A percentile compares a stretch with the other conserved stretches of the same genome.
Conservation (phyloP, 2,329 filamentous ascomycete species). For the Alternaria consortialis region DNA sequence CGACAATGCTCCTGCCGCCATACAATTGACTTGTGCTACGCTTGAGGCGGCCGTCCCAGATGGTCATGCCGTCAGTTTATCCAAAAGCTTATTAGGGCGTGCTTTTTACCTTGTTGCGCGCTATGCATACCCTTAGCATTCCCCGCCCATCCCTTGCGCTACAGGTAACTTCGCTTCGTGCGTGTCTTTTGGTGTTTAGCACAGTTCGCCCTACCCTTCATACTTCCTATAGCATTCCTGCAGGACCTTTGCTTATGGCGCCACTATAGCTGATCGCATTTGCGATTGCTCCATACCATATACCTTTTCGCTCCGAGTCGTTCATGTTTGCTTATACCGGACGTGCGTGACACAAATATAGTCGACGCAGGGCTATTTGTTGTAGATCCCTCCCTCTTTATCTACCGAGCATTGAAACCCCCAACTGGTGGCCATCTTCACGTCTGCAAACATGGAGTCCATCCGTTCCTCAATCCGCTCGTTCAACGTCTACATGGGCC, state of each 20-base stretch:
- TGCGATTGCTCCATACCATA: slow-evolving; percentile 9
- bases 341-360: slow-evolving; percentile 19
- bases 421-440: slow-evolving; percentile 4
- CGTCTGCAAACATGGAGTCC: slow-evolving; percentile 33
- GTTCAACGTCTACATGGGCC: slow-evolving; percentile 37
- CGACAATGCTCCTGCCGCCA: slow-evolving; percentile 31
- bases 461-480: slow-evolving; percentile 27
- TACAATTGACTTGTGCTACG: slow-evolving; percentile 33
- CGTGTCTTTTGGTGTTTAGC: slow-evolving; percentile 10
- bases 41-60: slow-evolving; percentile 16
- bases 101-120: slow-evolving; percentile 4
- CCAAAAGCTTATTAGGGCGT: slow-evolving; percentile 3
- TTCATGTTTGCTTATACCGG: slow-evolving; percentile 25
- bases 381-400: slow-evolving; percentile 1
- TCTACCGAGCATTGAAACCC: slow-evolving; percentile 13
- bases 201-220: slow-evolving; percentile 14
- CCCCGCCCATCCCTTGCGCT: slow-evolving; percentile 13
- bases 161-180: not conserved
- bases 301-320: slow-evolving; percentile 12
- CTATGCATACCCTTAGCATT: slow-evolving; percentile 2
- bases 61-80: slow-evolving; percentile 33
- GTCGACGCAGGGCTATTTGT: not conserved
- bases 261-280: slow-evolving; percentile 13
- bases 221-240: slow-evolving; percentile 1
- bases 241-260: slow-evolving; percentile 19